Base-by-base conservation (phyloP, 106 monocot genomes). In the Narthecium ossifragum region DNA sequence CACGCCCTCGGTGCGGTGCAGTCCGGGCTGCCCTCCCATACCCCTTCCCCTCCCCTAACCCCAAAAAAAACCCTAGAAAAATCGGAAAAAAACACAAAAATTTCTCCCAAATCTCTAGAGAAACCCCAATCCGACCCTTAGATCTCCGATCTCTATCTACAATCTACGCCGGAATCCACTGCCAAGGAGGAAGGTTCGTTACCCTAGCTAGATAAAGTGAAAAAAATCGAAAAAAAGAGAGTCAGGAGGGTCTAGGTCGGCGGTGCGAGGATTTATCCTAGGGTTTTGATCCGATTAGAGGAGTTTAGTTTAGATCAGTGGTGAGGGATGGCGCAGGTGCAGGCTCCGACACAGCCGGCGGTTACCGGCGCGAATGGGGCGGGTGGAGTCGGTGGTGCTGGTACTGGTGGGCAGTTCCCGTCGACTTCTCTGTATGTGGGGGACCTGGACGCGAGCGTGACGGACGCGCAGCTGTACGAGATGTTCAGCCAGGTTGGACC, bases 381-480 rank as follows among this genome's bases (percentile, higher is more conserved):
- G 63, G 32, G 22, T 18, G 52, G 30, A 31, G 49, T 20, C 5
- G 38, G 18, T 1, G 61, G 48, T 4, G 49, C 39, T 23, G 54
- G 26, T 15, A 22, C 59, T 14, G 64, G 37, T 9, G 51, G 10
- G 8, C 60, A 67, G 74, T 55, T 66, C 43, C 55, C 41, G 31
- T 29, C 66, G 7, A 74, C 67, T 25, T 74, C 74, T 18, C 54
- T 74, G 33, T 92, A 92, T 58, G 87, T 92, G 3, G 92, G 92
- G 31, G 92, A 92, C 59, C 69, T 92, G 31, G 83, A 92, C 51
- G 15, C 32, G 31, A 80, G 38, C 64, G 87, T 92, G n/a, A 80
- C 80, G 15, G 92, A 92, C 46, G 63, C 77, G 18, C 87, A 92
- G 70, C 67, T 92, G 51, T 92, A 49, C 54, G 92, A 92, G 31